Percentiles rank a stretch among this genome's conserved stretches.
Evolutionary conservation across 495 filamentous ascomycete genomes (phyloP).

Genomic region (Neurospora sp.): DNA sequence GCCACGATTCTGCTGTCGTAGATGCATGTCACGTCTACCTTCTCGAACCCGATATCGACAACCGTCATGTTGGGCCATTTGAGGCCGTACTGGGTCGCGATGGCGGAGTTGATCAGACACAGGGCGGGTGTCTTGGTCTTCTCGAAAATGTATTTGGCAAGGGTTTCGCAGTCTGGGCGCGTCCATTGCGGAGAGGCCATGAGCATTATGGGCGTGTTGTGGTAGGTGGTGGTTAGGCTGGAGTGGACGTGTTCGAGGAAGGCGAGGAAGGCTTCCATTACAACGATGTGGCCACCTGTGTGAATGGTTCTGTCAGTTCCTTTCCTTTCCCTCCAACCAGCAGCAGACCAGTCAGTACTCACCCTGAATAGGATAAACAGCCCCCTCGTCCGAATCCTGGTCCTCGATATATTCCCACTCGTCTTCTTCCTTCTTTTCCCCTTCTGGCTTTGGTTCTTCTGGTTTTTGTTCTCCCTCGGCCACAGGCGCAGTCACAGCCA

Average conservation of each 20-base stretch:
- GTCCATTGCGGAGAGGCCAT: slow-evolving; percentile 83
- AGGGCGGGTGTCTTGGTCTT: slow-evolving; percentile 91
- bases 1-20: slow-evolving; percentile 58
- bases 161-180: slow-evolving; percentile 63
- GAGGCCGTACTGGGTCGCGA: slow-evolving; percentile 77
- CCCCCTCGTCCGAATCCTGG: slow-evolving; percentile 74
- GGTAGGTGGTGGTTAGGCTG: slow-evolving; percentile 77
- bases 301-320: not conserved
- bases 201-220: slow-evolving; percentile 80
- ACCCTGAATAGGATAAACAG: slow-evolving; percentile 71
- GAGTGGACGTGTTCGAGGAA: slow-evolving; percentile 81
- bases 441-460: slow-evolving; percentile 5
- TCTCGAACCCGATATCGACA: slow-evolving; percentile 81
- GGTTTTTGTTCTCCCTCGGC: not conserved
- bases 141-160: slow-evolving; percentile 91
- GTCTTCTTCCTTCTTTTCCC: slow-evolving; percentile 20
- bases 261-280: slow-evolving; percentile 88
- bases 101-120: slow-evolving; percentile 71
- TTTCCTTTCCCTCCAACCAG: not conserved
- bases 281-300: slow-evolving; percentile 63
- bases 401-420: slow-evolving; percentile 71
- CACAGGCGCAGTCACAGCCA: slow-evolving; percentile 17
- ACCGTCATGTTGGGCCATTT: slow-evolving; percentile 67
- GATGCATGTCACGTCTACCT: slow-evolving; percentile 85
- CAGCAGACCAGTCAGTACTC: slow-evolving; percentile 3